Conservation (phyloP, 192 early-diverging fungal species). For the Backusella sp. region DNA sequence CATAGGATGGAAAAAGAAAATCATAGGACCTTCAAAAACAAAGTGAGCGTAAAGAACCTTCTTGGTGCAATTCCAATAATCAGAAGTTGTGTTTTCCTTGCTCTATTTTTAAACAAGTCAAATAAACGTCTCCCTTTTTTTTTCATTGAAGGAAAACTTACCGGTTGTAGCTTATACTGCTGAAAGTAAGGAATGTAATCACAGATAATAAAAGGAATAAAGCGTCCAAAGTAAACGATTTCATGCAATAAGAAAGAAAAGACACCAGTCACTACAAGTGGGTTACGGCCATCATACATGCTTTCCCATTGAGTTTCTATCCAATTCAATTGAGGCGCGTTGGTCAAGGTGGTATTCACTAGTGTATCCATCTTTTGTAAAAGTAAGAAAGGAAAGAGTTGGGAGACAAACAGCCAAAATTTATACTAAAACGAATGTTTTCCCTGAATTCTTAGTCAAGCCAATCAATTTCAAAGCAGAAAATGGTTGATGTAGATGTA, state of each 20-base stretch:
- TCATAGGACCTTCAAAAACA: slow-evolving; percentile 85
- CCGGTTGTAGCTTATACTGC: slow-evolving; percentile 88
- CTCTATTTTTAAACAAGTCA: slow-evolving; percentile 28
- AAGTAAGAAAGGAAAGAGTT: no score
- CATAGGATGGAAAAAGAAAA: slow-evolving; percentile 84
- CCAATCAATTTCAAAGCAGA: no score
- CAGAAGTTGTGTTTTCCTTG: slow-evolving; percentile 59
- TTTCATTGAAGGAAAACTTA: slow-evolving; percentile 27
- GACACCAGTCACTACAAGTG: slow-evolving; percentile 66
- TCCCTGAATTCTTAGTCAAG: no score
- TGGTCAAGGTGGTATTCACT: not conserved
- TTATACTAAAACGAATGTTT: no score
- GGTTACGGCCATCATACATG: slow-evolving; percentile 67
- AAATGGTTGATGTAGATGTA: no score
- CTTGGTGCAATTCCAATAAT: slow-evolving; percentile 69
- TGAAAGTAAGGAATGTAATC: slow-evolving; percentile 85
- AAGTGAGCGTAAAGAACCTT: slow-evolving; percentile 80
- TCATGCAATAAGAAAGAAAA: slow-evolving; percentile 86
- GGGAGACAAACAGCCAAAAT: no score
- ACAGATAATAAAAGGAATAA: slow-evolving; percentile 77
- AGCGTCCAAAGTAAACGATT: slow-evolving; percentile 88
- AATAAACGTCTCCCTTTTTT: no score
- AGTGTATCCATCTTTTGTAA: slow-evolving; percentile 1
- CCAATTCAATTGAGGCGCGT: slow-evolving; percentile 14
- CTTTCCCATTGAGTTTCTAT: slow-evolving; percentile 60